These are phyloP conservation scores for Termitomyces sp. DNA, from an alignment of 768 basidiomycete species.

Conservation along the genomic window DNA sequence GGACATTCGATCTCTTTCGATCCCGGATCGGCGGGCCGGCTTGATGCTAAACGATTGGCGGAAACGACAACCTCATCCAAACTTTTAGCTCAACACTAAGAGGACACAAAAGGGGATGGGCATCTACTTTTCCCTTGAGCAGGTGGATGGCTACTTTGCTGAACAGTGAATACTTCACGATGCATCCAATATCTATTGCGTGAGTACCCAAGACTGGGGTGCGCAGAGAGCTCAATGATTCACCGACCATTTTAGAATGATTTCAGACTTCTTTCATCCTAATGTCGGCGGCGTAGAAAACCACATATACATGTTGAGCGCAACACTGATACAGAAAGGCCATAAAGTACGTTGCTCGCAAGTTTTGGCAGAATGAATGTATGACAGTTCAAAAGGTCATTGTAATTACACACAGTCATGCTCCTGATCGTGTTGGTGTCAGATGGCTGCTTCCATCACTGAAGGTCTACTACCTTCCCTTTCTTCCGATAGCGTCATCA, in stretches of 20 bases:
- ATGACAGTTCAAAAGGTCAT: conserved; percentile 58
- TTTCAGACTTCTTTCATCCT: conserved; percentile 96
- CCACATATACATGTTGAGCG: conserved; percentile 90
- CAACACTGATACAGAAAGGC: conserved; percentile 73
- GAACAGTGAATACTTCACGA: conserved; percentile 4
- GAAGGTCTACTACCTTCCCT: conserved; percentile 94
- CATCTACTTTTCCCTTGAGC: not conserved
- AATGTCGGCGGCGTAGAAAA: conserved; percentile 94
- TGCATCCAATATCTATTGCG: conserved; percentile 32
- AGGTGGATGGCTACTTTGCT: not conserved
- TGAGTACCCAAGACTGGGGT: conserved; percentile 13
- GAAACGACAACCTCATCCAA: not conserved
- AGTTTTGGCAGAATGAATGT: not conserved
- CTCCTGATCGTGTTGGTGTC: conserved; percentile 79
- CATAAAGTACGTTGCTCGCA: conserved; percentile 58
- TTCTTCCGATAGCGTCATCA: conserved; percentile 81
- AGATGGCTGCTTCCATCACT: conserved; percentile 84
- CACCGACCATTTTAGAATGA: conserved; percentile 58
- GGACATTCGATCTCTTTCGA: not conserved
- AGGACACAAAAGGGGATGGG: not conserved
- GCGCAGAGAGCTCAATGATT: not conserved
- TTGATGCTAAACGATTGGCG: not conserved
- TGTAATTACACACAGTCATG: conserved; percentile 89
- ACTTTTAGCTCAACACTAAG: not conserved
- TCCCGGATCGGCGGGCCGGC: not conserved